Conservation (phyloP, 352 stramenopile species). For the Sclerospora graminicola region DNA sequence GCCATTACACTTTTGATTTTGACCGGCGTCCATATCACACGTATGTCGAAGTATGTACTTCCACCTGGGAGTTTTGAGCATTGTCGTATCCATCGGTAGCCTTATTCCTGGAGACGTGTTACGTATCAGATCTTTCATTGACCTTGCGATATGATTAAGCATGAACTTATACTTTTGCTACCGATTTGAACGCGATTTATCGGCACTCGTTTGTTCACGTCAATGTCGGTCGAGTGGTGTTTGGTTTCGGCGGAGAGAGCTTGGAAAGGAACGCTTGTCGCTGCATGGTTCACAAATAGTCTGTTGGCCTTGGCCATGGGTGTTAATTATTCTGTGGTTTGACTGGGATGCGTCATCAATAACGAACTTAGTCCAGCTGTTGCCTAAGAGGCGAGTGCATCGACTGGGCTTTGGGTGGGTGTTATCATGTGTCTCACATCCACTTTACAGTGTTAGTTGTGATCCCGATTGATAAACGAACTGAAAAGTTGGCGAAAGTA, state of each 20-base stretch:
- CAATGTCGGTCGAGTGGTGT: slow-evolving; percentile 88
- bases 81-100: too few species aligned
- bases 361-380: slow-evolving; percentile 83
- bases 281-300: slow-evolving; percentile 90
- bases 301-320: slow-evolving; percentile 88
- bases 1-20: too few species aligned
- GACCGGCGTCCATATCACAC: too few species aligned
- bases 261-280: slow-evolving; percentile 85
- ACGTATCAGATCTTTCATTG: too few species aligned
- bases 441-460: slow-evolving; percentile 62
- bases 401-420: slow-evolving; percentile 80
- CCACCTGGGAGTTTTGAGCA: too few species aligned
- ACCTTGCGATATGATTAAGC: too few species aligned
- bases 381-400: slow-evolving; percentile 50
- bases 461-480: slow-evolving; percentile 69
- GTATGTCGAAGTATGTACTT: too few species aligned
- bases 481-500: slow-evolving; percentile 21
- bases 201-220: too few species aligned
- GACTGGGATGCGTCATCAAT: slow-evolving; percentile 89
- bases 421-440: slow-evolving; percentile 64
- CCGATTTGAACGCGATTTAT: too few species aligned
- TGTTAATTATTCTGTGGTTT: slow-evolving; percentile 86
- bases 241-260: slow-evolving; percentile 89
- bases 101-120: too few species aligned
- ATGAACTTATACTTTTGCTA: too few species aligned